These are phyloP conservation scores for Punica granatum DNA, from an alignment of 345 rosid genomes.

Conservation along the genomic window DNA sequence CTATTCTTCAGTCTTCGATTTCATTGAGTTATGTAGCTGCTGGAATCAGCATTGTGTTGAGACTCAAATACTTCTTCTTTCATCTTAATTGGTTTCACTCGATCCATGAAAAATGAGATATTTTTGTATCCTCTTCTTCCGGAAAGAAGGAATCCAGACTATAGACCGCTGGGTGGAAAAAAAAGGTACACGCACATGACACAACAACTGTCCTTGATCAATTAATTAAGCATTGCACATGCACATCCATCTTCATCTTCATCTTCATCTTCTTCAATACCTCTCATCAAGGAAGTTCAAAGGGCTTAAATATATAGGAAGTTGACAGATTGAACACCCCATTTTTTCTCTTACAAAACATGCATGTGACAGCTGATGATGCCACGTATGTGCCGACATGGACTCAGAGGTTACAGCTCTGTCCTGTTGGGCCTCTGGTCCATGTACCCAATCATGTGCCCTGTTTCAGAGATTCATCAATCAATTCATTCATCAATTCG, in stretches of 20 bases:
- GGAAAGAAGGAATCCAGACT: background rate
- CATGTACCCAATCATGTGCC: constrained; percentile 24
- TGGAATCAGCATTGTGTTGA: too few species aligned
- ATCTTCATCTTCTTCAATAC: background rate
- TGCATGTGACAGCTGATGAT: constrained; percentile 17
- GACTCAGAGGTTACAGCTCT: constrained; percentile 18
- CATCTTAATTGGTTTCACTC: too few species aligned
- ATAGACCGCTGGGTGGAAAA: background rate
- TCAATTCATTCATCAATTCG: background rate
- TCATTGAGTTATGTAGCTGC: too few species aligned
- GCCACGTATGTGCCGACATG: constrained; percentile 44
- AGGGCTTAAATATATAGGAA: too few species aligned
- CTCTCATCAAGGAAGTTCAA: background rate
- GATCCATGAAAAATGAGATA: too few species aligned
- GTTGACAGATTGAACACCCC: background rate
- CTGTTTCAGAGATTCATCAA: constrained; percentile 6
- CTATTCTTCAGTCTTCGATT: too few species aligned
- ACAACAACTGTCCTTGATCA: background rate
- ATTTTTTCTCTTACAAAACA: background rate
- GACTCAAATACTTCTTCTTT: too few species aligned
- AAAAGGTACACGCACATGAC: too few species aligned
- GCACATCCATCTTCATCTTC: background rate
- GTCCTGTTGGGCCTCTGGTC: too few species aligned
- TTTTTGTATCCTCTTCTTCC: background rate
- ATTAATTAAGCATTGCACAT: constrained; percentile 4